Percentiles rank a stretch among this genome's conserved stretches.
These are phyloP conservation scores for Gnetum montanum DNA, from an alignment of 75 land plant species.

Conservation along the genomic window DNA sequence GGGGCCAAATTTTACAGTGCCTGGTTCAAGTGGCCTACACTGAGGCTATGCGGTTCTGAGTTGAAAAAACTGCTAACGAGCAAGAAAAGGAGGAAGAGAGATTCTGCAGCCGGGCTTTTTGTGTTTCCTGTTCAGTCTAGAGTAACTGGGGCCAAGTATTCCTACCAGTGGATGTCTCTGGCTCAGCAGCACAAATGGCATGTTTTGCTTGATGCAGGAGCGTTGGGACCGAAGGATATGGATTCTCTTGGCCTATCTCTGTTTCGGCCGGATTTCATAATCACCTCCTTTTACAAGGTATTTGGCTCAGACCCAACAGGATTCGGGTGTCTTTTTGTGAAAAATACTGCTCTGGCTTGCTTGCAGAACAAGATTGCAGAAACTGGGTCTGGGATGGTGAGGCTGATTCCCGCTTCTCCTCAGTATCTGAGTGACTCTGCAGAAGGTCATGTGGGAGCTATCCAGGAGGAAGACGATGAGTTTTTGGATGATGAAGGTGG, in stretches of 20 bases:
- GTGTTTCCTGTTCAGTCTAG: constrained; percentile 88
- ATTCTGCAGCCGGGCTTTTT: constrained; percentile 55
- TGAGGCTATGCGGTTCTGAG: constrained; percentile 47
- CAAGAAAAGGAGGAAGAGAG: constrained; percentile 40
- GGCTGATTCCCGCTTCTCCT: constrained; percentile 34
- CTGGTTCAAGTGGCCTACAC: constrained; percentile 70
- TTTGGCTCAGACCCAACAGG: constrained; percentile 92
- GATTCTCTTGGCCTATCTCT: constrained; percentile 82
- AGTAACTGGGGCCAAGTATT: constrained; percentile 74
- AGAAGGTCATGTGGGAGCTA: constrained; percentile 4
- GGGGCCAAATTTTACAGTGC: constrained; percentile 59
- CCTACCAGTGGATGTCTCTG: constrained; percentile 83
- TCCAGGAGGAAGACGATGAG: background rate
- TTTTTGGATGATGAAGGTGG: constrained; percentile 4
- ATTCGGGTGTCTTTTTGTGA: constrained; percentile 82
- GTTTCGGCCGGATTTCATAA: constrained; percentile 79
- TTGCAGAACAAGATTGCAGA: constrained; percentile 35
- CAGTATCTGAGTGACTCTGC: constrained; percentile 11
- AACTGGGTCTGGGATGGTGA: constrained; percentile 56
- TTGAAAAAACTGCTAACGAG: constrained; percentile 45
- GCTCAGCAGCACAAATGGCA: constrained; percentile 95
- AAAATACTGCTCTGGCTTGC: constrained; percentile 41
- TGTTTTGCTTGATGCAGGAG: constrained; percentile 84
- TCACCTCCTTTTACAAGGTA: constrained; percentile 84
- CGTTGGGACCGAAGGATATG: constrained; percentile 90